Base-by-base conservation (phyloP, 176 grass and related monocot genomes). In the Themeda triandra region DNA sequence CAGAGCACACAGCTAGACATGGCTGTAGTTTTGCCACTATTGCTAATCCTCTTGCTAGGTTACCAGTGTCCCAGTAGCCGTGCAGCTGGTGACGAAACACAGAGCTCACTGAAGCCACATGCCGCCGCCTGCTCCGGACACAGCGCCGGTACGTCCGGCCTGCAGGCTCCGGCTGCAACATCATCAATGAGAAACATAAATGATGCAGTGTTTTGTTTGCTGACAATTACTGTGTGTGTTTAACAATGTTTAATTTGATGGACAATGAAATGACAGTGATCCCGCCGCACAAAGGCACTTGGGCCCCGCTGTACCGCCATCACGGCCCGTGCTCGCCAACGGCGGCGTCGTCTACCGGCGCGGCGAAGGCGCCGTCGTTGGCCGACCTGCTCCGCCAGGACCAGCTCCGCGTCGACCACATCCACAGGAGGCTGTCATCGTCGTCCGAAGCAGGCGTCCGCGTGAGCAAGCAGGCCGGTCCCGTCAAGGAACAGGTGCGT, bases 321-420 rank as follows among this genome's bases (percentile, higher is more conserved):
- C 17, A 2, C 12, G 33, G 73, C 17, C 82, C 73, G 7, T 84
- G 73, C 72, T 68, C 82, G 62, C 63, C 60, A n/a, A n/a, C n/a
- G 73, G 0, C 48, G 17, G 15, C 10, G 29, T 0, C 6, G 4
- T 73, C 40, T 9, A 5, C 69, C 13, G 7, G 25, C 4, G 18
- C 73, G 3, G 73, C n/a, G n/a, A n/a, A n/a, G n/a, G n/a, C 6
- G 12, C 15, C 0, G 25, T 30, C 71, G 1, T 7, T 74, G 25
- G 44, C 13, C 27, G 44, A 76, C 11, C 10, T 76, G 4, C 73
- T 36, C 10, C 48, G 10, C 49, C 48, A 18, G 10, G 73, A 76
- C 31, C 73, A 76, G 49, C 73, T 56, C 49, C 73, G 73, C 30
- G 73, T 37, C 19, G 73, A 35, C 31, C 9, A 76, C 30, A 76